Percentiles rank a stretch among this genome's conserved stretches.
Evolutionary conservation across 129 eudicot species (phyloP).

Genomic region (Chrysanthemum makinoi): DNA sequence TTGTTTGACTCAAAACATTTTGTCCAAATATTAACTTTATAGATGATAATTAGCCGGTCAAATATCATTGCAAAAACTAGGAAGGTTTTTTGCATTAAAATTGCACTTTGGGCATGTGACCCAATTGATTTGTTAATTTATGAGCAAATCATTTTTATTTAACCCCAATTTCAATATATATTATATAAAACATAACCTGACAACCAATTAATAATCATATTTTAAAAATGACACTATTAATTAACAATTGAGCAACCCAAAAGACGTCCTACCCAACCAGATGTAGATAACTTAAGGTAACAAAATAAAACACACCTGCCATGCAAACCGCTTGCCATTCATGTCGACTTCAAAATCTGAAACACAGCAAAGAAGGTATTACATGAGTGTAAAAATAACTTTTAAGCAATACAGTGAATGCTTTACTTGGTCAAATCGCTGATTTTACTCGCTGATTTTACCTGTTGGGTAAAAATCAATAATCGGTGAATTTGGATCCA

Average conservation of each 20-base stretch:
- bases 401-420: background rate
- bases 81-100: no score
- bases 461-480: slow-evolving; percentile 94
- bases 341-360: slow-evolving; percentile 98
- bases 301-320: slow-evolving; percentile 70
- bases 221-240: background rate
- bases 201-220: background rate
- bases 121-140: background rate
- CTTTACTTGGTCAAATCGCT: slow-evolving; percentile 10
- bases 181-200: background rate
- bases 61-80: no score
- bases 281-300: background rate
- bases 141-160: background rate
- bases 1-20: no score
- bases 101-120: no score
- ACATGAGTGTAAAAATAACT: background rate
- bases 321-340: slow-evolving; percentile 93
- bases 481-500: slow-evolving; percentile 87
- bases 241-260: background rate
- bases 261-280: background rate
- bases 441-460: slow-evolving; percentile 45
- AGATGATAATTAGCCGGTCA: no score
- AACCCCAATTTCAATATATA: background rate
- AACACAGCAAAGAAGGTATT: background rate
- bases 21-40: no score